Base-by-base conservation (phyloP, 2,329 filamentous ascomycete species). In the Beauveria varroae region DNA sequence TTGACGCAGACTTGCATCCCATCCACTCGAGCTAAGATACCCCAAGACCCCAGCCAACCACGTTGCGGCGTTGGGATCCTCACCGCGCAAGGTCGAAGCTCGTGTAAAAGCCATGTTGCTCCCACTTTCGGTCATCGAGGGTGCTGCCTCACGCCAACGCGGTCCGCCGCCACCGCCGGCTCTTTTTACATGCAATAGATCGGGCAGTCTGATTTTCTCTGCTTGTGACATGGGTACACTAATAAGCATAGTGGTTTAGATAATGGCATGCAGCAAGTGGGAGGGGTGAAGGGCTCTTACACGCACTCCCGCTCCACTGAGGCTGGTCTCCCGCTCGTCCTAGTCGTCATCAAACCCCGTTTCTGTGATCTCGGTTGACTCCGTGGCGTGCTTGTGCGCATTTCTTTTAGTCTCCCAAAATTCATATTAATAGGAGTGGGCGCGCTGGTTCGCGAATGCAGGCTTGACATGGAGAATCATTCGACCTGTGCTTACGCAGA, bases 301-400 rank as follows among this genome's bases (percentile, higher is more conserved):
- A 49, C 57, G 28, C 57, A 41, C 57, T 46, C 52, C 40, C 40
- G 20, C 58, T 60, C 58, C 58, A 60, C 58, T 55, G 58, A 60
- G 58, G 58, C 58, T 60, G 58, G 10, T 55, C 18, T 60, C n/a
- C 47, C 34, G 34, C 34, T 53, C 34, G 22, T 34, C 20, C 50
- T 40, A 10, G 49, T 43, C 41, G 22, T 28, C 16, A 34, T 55
- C 46, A 60, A 60, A 60, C 12, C 43, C 51, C 58, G 58, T 46
- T 46, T 37, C n/a, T 54, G 10, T 60, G 50, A 60, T 60, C 58
- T 60, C 58, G 43, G 58, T 50, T 54, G 50, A n/a, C 57, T 54
- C 57, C 57, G 57, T 40, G 57, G 57, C 57, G 26, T 40, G 34
- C 55, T 49, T 44, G 37, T 59, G 57, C 37, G 47, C 47, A 34